These are phyloP conservation scores for Paraphaeosphaeria sporulosa DNA, from an alignment of 2,329 filamentous ascomycete genomes.

Conservation along the genomic window DNA sequence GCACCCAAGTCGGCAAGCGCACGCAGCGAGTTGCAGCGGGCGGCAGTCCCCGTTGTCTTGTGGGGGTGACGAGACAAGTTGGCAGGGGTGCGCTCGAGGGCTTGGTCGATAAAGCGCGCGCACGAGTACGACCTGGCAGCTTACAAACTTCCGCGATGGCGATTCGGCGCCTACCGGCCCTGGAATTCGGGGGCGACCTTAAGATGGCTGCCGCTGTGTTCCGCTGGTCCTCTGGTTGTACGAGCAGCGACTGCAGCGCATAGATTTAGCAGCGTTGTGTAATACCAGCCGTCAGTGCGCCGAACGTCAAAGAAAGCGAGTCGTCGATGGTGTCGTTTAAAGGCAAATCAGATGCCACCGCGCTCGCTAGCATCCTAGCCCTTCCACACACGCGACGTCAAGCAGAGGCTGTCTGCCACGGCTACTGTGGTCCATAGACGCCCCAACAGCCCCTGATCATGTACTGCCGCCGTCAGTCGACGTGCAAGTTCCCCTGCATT, in stretches of 20 bases:
- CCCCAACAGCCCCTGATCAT: constrained; percentile 4
- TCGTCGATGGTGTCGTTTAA: neutral
- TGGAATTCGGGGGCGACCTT: neutral
- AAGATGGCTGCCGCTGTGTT: constrained; percentile 1
- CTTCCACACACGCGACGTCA: constrained; percentile 6
- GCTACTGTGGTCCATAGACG: neutral
- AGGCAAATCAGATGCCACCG: constrained; percentile 1
- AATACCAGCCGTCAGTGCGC: constrained; percentile 2
- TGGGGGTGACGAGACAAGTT: constrained; percentile 37
- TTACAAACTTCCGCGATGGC: constrained; percentile 7
- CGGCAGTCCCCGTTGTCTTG: constrained; percentile 46
- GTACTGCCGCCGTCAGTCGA: neutral
- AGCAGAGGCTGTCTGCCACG: constrained; percentile 1
- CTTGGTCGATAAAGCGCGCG: constrained; percentile 15
- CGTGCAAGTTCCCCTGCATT: neutral
- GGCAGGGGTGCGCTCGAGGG: constrained; percentile 29
- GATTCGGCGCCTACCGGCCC: neutral
- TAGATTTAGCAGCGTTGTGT: neutral
- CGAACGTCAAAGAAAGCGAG: constrained; percentile 10
- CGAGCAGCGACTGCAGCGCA: neutral
- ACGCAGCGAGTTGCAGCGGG: constrained; percentile 36
- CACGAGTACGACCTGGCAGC: constrained; percentile 11
- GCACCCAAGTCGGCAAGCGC: constrained; percentile 32
- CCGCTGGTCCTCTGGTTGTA: constrained; percentile 3
- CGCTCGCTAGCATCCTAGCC: constrained; percentile 2